Conservation (phyloP, 306 rosid species). For the Styphnolobium japonicum region DNA sequence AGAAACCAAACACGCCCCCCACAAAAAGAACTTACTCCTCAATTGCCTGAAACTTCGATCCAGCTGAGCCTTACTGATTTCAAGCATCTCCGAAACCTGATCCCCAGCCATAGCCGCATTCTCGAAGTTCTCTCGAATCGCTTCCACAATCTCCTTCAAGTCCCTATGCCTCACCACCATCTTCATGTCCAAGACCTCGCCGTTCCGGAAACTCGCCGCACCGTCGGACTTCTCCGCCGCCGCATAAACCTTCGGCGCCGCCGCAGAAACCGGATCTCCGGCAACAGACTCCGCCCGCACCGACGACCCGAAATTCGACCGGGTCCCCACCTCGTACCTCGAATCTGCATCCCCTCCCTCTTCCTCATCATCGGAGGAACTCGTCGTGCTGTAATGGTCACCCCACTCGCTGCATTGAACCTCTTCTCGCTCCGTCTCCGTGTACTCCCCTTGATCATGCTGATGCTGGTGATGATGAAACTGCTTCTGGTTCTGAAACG, state of each 20-base stretch:
- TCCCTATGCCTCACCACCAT: slow-evolving; percentile 91
- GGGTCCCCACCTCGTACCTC: slow-evolving; percentile 63
- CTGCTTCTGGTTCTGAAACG: neutral
- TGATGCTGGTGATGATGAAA: neutral
- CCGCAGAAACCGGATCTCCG: slow-evolving; percentile 13
- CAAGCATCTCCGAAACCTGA: slow-evolving; percentile 79
- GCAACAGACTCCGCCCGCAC: slow-evolving; percentile 37
- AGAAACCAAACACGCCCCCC: slow-evolving; percentile 8
- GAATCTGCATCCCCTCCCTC: slow-evolving; percentile 54
- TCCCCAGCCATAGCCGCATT: slow-evolving; percentile 81
- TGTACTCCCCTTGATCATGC: slow-evolving; percentile 41
- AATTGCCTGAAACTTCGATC: slow-evolving; percentile 90
- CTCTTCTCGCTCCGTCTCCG: slow-evolving; percentile 81
- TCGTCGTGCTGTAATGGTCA: slow-evolving; percentile 77
- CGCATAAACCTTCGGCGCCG: slow-evolving; percentile 20
- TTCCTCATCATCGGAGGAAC: slow-evolving; percentile 53
- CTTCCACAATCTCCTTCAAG: slow-evolving; percentile 87
- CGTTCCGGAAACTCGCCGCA: slow-evolving; percentile 33
- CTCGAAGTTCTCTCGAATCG: slow-evolving; percentile 78
- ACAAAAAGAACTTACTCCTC: slow-evolving; percentile 75
- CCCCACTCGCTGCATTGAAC: slow-evolving; percentile 98
- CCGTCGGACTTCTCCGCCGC: slow-evolving; percentile 38
- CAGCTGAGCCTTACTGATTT: slow-evolving; percentile 77
- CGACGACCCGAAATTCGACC: slow-evolving; percentile 76
- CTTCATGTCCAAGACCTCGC: slow-evolving; percentile 66